phyloP scores from a whole-genome alignment of 768 basidiomycete genomes.

The Xerocomellus intermedius region DNA sequence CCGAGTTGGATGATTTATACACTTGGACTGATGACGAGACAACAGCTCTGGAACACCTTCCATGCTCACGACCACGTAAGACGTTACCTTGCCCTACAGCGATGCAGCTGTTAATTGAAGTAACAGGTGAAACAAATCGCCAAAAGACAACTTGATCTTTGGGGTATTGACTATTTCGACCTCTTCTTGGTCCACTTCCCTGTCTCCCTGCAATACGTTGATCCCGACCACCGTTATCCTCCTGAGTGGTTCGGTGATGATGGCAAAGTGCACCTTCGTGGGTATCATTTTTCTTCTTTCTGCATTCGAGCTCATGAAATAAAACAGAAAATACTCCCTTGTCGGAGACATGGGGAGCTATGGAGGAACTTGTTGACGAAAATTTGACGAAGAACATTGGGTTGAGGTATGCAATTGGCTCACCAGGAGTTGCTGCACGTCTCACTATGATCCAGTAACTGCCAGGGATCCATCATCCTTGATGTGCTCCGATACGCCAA shows the following conservation, averaged over 20 bases:
- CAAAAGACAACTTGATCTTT: constrained; percentile 68
- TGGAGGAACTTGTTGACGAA: constrained; percentile 77
- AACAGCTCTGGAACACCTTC: constrained; percentile 85
- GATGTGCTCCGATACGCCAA: constrained; percentile 81
- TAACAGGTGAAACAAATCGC: constrained; percentile 52
- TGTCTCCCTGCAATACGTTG: constrained; percentile 75
- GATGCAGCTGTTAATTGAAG: background rate
- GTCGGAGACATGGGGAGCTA: constrained; percentile 79
- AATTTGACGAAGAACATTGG: constrained; percentile 79
- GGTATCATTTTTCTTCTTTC: constrained; percentile 18
- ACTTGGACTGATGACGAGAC: constrained; percentile 4
- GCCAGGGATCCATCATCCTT: constrained; percentile 64
- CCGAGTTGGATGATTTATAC: background rate
- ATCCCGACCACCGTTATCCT: constrained; percentile 72
- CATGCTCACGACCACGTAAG: constrained; percentile 75
- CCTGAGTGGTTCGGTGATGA: constrained; percentile 81
- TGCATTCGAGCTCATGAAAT: background rate
- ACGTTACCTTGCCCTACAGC: background rate
- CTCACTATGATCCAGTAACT: constrained; percentile 52
- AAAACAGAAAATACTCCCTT: constrained; percentile 60
- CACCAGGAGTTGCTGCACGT: background rate
- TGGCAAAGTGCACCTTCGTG: constrained; percentile 63
- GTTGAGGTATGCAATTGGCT: constrained; percentile 46
- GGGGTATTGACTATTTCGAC: constrained; percentile 86
- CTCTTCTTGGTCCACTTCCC: constrained; percentile 87